These are phyloP conservation scores for Alternaria brassicicola DNA, from an alignment of 2,329 filamentous ascomycete species.

Conservation along the genomic window DNA sequence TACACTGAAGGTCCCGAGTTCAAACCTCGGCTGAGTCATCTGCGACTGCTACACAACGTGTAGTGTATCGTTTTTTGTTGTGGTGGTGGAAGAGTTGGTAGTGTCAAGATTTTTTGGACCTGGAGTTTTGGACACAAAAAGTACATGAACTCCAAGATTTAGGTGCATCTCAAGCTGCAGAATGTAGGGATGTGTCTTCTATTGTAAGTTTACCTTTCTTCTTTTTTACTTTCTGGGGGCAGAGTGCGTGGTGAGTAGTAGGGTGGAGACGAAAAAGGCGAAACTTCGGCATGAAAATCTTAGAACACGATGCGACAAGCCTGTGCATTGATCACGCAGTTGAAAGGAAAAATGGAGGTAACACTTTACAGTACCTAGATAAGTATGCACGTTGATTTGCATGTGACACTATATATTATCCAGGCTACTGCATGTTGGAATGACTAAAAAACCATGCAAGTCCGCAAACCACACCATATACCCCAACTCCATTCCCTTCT, in stretches of 20 bases:
- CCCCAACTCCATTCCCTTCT: not conserved
- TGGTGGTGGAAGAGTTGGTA: not conserved
- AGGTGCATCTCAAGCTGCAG: not conserved
- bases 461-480: not conserved
- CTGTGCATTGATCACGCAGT: not conserved
- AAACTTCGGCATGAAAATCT: not conserved
- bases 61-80: not conserved
- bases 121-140: not conserved
- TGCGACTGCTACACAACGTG: not conserved
- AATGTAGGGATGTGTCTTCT: not conserved
- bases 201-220: no score
- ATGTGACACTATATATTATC: not conserved
- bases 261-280: not conserved
- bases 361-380: rapidly evolving
- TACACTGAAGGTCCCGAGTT: constrained; percentile 25
- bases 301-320: not conserved
- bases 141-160: not conserved
- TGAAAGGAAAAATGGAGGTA: not conserved
- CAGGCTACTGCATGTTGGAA: not conserved
- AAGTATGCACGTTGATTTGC: not conserved
- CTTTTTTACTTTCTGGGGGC: not conserved
- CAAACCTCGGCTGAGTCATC: constrained; percentile 24
- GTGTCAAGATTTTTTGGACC: not conserved
- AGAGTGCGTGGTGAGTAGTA: not conserved
- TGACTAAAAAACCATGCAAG: not conserved